Base-by-base conservation (phyloP, 257 asterid species). In the Jacaranda copaia region DNA sequence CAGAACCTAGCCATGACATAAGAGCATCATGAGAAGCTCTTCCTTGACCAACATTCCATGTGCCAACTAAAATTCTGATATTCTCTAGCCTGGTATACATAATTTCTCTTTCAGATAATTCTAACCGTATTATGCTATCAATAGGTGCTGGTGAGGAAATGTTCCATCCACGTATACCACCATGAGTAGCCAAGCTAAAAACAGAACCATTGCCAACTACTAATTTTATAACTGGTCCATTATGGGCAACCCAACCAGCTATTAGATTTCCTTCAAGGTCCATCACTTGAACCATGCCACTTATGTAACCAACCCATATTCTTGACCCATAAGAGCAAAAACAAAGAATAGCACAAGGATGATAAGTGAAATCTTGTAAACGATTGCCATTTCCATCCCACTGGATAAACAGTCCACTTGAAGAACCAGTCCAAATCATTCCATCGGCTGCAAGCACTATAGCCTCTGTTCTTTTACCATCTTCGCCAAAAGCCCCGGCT, bases 21-120 rank as follows among this genome's bases (percentile, higher is more conserved):
- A 93, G 92, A 53, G 99, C 97, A 51, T 88, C 97, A 72, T 88
- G 96, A 48, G 99, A 90, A 62, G 96, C 93, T 79, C 93, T 87
- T 79, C 97, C 99, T 81, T 96, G 97, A 68, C 96, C 97, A 77
- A 96, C 99, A 83, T 96, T 96, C 99, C 99, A 96, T 2, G 99
- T 89, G 39, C 99, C 99, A 15, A 91, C 87, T 72, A 96, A 77
- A 62, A 96, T 84, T 72, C 80, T 86, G 14, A 93, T 19, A 48
- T 88, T 88, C 81, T 90, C 88, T 3, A 74, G 76, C 85, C 83
- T 83, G 0, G 92, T 96, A 74, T 87, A 93, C 78, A 73, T 68
- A 32, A 79, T 59, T 77, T 86, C 92, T 82, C 83, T 84, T 20
- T 79, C 80, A 3, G 96, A 88, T 75, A 89, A 70, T 56, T 86